Percentiles rank a stretch among this genome's conserved stretches.
These are phyloP conservation scores for Kwoniella sp. DNA, from an alignment of 768 basidiomycete species.

Conservation along the genomic window DNA sequence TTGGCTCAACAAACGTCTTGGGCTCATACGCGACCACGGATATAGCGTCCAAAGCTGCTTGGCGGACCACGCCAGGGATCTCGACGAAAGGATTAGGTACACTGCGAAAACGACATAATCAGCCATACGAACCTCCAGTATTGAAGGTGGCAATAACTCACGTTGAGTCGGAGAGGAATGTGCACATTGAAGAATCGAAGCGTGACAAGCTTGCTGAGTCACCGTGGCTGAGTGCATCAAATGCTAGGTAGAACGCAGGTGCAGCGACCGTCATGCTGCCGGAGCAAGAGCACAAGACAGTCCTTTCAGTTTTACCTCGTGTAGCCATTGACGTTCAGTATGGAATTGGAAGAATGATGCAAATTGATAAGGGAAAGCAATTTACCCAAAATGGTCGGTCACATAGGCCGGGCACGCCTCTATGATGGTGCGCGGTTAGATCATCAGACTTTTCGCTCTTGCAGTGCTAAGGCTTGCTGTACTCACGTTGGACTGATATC, in stretches of 20 bases:
- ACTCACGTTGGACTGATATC: conserved; percentile 19
- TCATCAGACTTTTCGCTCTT: too few species aligned
- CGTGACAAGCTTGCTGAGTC: conserved; percentile 13
- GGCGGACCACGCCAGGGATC: conserved; percentile 20
- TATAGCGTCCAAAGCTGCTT: conserved; percentile 25
- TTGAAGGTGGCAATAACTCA: too few species aligned
- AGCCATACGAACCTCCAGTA: too few species aligned
- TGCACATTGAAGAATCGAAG: conserved; percentile 27
- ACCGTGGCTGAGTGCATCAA: conserved; percentile 37
- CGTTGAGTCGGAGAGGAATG: conserved; percentile 26
- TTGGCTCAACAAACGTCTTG: conserved; percentile 22
- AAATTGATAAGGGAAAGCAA: too few species aligned
- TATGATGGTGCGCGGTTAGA: too few species aligned
- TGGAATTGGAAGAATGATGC: too few species aligned
- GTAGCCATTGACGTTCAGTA: too few species aligned
- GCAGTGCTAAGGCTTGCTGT: too few species aligned
- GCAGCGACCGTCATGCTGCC: conserved; percentile 37
- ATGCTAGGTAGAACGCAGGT: conserved; percentile 40
- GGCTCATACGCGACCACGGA: conserved; percentile 21
- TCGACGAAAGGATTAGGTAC: conserved; percentile 27
- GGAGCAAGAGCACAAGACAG: too few species aligned
- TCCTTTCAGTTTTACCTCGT: too few species aligned
- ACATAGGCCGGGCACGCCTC: conserved; percentile 6
- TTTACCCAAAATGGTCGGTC: conserved; percentile 14
- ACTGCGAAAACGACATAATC: not conserved